Percentiles rank a stretch among this genome's conserved stretches.
These are phyloP conservation scores for Mucuna pruriens DNA, from an alignment of 306 rosid genomes.

Conservation along the genomic window DNA sequence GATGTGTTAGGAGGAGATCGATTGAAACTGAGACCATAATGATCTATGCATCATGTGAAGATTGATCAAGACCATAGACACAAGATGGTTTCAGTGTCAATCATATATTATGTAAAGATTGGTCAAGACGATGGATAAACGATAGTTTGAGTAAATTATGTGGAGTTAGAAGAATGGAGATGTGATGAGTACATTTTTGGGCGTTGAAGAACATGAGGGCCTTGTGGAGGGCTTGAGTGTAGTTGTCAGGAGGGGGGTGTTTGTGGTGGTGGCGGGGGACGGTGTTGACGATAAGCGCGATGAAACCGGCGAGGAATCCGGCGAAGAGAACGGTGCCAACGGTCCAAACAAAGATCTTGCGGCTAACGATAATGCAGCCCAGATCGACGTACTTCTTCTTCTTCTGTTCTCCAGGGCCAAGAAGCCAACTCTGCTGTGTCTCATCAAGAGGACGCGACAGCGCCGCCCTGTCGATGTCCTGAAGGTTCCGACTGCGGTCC, in stretches of 20 bases:
- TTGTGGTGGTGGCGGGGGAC: constrained; percentile 78
- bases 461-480: constrained; percentile 90
- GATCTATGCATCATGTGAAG: no score
- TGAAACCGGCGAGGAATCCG: constrained; percentile 74
- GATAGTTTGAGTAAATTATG: no score
- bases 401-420: constrained; percentile 95
- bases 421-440: constrained; percentile 98
- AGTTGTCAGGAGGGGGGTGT: constrained; percentile 83
- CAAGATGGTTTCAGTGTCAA: no score
- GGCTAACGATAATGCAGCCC: constrained; percentile 93
- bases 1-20: no score
- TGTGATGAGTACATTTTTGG: constrained; percentile 46
- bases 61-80: no score
- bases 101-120: no score
- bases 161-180: no score
- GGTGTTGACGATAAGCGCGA: constrained; percentile 79
- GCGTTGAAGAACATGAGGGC: constrained; percentile 98
- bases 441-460: constrained; percentile 87
- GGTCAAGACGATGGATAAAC: no score
- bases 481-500: constrained; percentile 87
- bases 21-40: no score
- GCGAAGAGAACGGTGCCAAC: constrained; percentile 64
- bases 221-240: constrained; percentile 90
- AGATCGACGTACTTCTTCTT: constrained; percentile 98
- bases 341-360: constrained; percentile 94